Conservation (phyloP, 768 basidiomycete genomes). For the Kwoniella sp. region DNA sequence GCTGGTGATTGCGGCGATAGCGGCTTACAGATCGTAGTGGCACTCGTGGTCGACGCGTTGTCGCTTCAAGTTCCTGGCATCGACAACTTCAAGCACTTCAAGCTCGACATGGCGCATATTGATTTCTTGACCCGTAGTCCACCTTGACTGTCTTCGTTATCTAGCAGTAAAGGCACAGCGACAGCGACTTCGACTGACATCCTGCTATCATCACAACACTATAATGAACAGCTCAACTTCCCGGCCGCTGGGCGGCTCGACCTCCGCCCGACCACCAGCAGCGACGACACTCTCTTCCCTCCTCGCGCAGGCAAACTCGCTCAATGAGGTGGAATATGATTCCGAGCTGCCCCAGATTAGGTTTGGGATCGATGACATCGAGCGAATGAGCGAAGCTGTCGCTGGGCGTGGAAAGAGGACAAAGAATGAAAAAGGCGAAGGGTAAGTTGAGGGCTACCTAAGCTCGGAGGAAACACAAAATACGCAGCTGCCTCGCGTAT, state of each 20-base stretch:
- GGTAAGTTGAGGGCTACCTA: no score
- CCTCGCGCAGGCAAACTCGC: slow-evolving; percentile 45
- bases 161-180: no score
- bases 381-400: slow-evolving; percentile 84
- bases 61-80: no score
- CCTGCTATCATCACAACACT: neutral
- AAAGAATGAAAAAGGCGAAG: slow-evolving; percentile 36
- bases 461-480: no score
- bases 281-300: slow-evolving; percentile 36
- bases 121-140: no score
- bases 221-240: slow-evolving; percentile 30
- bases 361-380: slow-evolving; percentile 91
- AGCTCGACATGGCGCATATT: no score
- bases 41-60: slow-evolving; percentile 13
- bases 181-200: neutral
- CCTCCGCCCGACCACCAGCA: slow-evolving; percentile 25
- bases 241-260: slow-evolving; percentile 21
- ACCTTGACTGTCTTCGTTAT: no score
- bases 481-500: no score
- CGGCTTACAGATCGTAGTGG: slow-evolving; percentile 11
- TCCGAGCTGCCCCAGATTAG: slow-evolving; percentile 85
- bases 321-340: slow-evolving; percentile 33
- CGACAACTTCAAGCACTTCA: no score
- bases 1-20: neutral
- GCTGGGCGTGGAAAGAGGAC: slow-evolving; percentile 47